phyloP scores from a whole-genome alignment of 2,329 filamentous ascomycete genomes.

The Acephala macrosclerotiorum region DNA sequence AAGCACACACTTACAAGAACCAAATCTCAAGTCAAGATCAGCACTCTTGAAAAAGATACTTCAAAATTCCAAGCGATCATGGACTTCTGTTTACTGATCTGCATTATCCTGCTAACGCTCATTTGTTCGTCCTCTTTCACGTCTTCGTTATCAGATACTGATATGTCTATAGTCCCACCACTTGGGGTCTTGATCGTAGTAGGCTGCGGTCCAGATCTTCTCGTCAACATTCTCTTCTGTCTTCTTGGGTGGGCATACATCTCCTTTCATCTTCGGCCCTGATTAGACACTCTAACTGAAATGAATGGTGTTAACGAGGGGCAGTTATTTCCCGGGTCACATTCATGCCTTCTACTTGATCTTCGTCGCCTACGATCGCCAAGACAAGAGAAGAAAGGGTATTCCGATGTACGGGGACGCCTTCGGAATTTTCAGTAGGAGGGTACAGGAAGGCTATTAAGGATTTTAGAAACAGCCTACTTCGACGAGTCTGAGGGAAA shows the following conservation, averaged over 20 bases:
- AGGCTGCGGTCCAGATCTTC: constrained; percentile 82
- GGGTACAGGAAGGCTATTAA: constrained; percentile 16
- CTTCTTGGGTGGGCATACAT: constrained; percentile 57
- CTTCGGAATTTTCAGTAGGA: constrained; percentile 20
- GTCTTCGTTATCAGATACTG: neutral
- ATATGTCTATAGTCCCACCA: constrained; percentile 75
- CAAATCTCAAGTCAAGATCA: no score
- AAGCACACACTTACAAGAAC: no score
- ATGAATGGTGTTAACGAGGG: constrained; percentile 45
- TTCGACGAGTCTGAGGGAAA: no score
- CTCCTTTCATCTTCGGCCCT: neutral
- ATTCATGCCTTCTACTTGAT: constrained; percentile 95
- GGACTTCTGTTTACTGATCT: no score
- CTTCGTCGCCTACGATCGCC: constrained; percentile 73
- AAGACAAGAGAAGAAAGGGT: constrained; percentile 10
- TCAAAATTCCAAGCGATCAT: no score
- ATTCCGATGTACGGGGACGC: constrained; percentile 18
- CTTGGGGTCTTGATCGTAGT: constrained; percentile 92
- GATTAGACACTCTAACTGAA: neutral
- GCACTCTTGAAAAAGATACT: no score
- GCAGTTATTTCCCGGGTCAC: constrained; percentile 75
- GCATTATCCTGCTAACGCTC: no score
- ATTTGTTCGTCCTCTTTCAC: neutral
- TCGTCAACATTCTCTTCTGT: constrained; percentile 91
- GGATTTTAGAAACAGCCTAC: no score